Conservation (phyloP, 2,329 filamentous ascomycete species). For the Eutypa lata region DNA sequence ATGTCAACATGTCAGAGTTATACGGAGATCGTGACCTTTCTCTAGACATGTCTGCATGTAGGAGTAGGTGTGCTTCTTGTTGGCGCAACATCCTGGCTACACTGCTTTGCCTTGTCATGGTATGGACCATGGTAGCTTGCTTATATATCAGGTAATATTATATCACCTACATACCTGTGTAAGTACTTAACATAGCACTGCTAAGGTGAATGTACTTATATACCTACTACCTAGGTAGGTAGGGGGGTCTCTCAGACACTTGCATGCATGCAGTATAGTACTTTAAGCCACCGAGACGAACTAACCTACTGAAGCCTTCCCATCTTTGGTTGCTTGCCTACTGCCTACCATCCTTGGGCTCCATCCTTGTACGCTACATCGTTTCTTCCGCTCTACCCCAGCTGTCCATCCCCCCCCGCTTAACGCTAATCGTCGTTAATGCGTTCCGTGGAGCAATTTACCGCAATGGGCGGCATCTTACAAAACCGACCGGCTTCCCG, state of each 20-base stretch:
- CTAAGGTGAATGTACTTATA: too few species aligned
- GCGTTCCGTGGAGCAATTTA: slow-evolving; percentile 19
- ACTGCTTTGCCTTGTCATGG: not conserved
- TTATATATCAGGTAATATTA: too few species aligned
- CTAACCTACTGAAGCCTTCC: too few species aligned
- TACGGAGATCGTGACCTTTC: too few species aligned
- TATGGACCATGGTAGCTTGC: too few species aligned
- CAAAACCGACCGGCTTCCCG: slow-evolving; percentile 15
- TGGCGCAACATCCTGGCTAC: not conserved
- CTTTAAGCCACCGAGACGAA: too few species aligned
- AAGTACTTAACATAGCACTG: too few species aligned
- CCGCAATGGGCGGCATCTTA: slow-evolving; percentile 20
- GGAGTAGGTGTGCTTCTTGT: not conserved
- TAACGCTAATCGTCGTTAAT: slow-evolving; percentile 3
- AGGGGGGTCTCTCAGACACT: not conserved
- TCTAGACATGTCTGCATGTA: not conserved
- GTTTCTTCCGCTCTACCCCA: not conserved
- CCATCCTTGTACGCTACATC: not conserved
- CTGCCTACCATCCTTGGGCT: too few species aligned
- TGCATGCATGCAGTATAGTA: not conserved
- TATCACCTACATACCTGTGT: too few species aligned
- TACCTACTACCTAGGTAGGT: not conserved
- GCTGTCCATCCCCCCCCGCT: not conserved
- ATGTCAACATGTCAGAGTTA: too few species aligned
- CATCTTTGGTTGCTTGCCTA: too few species aligned